These are phyloP conservation scores for Modicella reniformis DNA, from an alignment of 371 early-diverging fungal genomes.

Conservation along the genomic window DNA sequence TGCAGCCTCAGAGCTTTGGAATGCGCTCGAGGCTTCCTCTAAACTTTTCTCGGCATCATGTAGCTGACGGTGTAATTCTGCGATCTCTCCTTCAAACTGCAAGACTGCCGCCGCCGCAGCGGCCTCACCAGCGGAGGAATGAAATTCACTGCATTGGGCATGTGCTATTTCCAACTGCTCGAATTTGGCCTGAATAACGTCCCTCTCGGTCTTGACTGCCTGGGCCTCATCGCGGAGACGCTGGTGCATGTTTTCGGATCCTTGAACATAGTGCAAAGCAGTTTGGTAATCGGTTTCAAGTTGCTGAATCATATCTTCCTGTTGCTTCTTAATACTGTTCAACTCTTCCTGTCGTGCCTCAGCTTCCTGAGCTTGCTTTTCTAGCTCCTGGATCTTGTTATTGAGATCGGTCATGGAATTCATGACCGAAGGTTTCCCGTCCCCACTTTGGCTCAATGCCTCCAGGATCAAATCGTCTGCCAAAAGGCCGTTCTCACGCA, in stretches of 20 bases:
- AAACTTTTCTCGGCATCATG: slow-evolving; percentile 40
- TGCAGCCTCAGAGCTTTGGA: slow-evolving; percentile 28
- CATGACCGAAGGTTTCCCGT: not conserved
- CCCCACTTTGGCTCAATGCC: slow-evolving; percentile 22
- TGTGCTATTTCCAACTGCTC: slow-evolving; percentile 26
- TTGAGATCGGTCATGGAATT: slow-evolving; percentile 6
- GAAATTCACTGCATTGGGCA: slow-evolving; percentile 16
- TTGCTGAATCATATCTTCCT: slow-evolving; percentile 42
- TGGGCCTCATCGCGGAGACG: slow-evolving; percentile 41
- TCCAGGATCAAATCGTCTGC: slow-evolving; percentile 45
- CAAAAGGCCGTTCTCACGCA: slow-evolving; percentile 60
- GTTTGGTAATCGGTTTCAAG: slow-evolving; percentile 56
- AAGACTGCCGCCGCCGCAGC: slow-evolving; percentile 9
- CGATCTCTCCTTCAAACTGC: slow-evolving; percentile 37
- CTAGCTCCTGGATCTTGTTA: slow-evolving; percentile 27
- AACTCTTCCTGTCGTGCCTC: slow-evolving; percentile 25
- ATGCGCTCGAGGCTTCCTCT: slow-evolving; percentile 21
- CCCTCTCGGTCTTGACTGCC: slow-evolving; percentile 24
- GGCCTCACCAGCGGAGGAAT: slow-evolving; percentile 4
- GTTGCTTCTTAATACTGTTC: slow-evolving; percentile 9
- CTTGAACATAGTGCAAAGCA: slow-evolving; percentile 49
- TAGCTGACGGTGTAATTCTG: slow-evolving; percentile 39
- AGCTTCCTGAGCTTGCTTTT: slow-evolving; percentile 25
- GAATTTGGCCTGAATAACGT: slow-evolving; percentile 15
- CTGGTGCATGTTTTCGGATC: slow-evolving; percentile 44